Conservation (phyloP, 2,329 filamentous ascomycete species). For the Fusarium buharicum region DNA sequence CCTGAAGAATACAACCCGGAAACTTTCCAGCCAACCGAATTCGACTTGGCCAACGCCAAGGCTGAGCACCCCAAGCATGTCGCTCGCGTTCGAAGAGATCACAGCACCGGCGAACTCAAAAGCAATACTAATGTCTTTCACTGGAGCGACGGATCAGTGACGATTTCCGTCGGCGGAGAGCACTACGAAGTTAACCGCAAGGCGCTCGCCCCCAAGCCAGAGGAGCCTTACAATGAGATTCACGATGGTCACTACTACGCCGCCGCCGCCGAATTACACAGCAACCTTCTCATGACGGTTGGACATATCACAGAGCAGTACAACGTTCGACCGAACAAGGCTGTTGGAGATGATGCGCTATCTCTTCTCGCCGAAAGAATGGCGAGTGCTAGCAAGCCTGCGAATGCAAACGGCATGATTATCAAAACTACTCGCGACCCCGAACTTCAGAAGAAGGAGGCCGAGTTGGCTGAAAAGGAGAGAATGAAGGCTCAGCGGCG, state of each 20-base stretch:
- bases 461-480: constrained; percentile 79
- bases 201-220: constrained; percentile 69
- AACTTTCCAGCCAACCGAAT: constrained; percentile 70
- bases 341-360: constrained; percentile 76
- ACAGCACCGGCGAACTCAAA: constrained; percentile 72
- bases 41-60: constrained; percentile 64
- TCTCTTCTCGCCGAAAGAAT: constrained; percentile 74
- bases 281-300: constrained; percentile 75
- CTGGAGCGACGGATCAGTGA: constrained; percentile 84
- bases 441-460: constrained; percentile 77
- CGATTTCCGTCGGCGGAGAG: constrained; percentile 77
- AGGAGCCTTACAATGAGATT: constrained; percentile 71
- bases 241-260: constrained; percentile 82
- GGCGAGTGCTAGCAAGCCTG: constrained; percentile 69
- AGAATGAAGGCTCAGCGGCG: constrained; percentile 72
- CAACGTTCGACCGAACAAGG: constrained; percentile 73
- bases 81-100: constrained; percentile 75
- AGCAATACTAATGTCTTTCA: constrained; percentile 80
- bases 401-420: constrained; percentile 70
- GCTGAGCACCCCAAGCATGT: constrained; percentile 70
- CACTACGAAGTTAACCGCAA: constrained; percentile 81
- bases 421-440: constrained; percentile 78
- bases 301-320: constrained; percentile 81
- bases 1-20: constrained; percentile 73
- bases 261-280: constrained; percentile 74